Base-by-base conservation (phyloP, 1,139 yeast genomes). In the Pichia terricola region DNA sequence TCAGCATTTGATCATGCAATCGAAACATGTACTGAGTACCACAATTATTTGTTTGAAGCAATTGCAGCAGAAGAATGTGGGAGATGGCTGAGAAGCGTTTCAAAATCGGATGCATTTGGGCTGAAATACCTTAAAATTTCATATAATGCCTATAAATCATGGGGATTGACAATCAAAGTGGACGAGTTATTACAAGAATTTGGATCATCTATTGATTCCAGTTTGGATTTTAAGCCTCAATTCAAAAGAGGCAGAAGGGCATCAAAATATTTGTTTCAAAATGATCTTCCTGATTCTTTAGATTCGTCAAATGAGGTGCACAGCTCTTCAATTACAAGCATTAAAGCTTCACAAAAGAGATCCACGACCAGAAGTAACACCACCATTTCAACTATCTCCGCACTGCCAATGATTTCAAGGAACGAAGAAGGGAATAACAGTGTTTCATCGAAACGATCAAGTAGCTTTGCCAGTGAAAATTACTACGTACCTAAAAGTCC, bases 1-100 rank as follows among this genome's bases (percentile, higher is more conserved):
- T 79, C 75, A 47, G 51, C 61, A 16, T 75, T 69, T 54, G 77
- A 73, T 47, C 70, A 65, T 35, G 72, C 79, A 0, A 63, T 74
- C 26, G 70, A 67, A 26, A 44, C 49, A 4, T 72, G 76, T 1
- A 55, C 59, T 16, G 52, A 53, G 16, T 50, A 57, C 34, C 63
- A 64, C 3, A 56, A 63, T 31, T 58, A 64, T 53, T 61, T 65
- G 35, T 77, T 72, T 43, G 66, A 66, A 4, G 77, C 73, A 1
- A 56, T 69, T 51, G 66, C 66, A 4, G 63, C 68, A 47, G 69
- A 69, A 40, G 59, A 70, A 26, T 73, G 79, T 58, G 77, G 73
- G 2, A 59, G 58, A 16, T 75, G 77, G 75, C 54, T 75, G 11
- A 58, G 58, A n/a, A 53, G 48, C 2, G 57, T 55, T n/a, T 58